Conservation (phyloP, 306 rosid genomes). For the cucumber (Cucumis sativus) region Cucumber_9930_V3 NC_026657.2:33509001-33509500, state of each 20-base stretch:
- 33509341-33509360: conserved; percentile 46
- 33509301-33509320: too few species aligned
- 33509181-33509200: too few species aligned
- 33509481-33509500: conserved; percentile 23
- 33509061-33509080: conserved; percentile 44
- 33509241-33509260: too few species aligned
- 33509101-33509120: too few species aligned
- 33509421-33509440: conserved; percentile 29
- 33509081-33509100: too few species aligned
- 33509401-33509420: conserved; percentile 48
- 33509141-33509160: too few species aligned
- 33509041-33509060: conserved; percentile 19
- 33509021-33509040: conserved; percentile 50
- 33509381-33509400: conserved; percentile 40
- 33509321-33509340: conserved; percentile 6
- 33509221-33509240: too few species aligned
- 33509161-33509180: too few species aligned
- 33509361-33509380: conserved; percentile 36
- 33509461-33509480: conserved; percentile 20
- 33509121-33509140: too few species aligned
- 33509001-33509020: conserved; percentile 34
- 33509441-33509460: conserved; percentile 32
- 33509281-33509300: too few species aligned
- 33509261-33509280: too few species aligned
- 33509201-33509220: too few species aligned